phyloP scores from a whole-genome alignment of 2,329 filamentous ascomycete genomes.

The Penicillium sp. region DNA sequence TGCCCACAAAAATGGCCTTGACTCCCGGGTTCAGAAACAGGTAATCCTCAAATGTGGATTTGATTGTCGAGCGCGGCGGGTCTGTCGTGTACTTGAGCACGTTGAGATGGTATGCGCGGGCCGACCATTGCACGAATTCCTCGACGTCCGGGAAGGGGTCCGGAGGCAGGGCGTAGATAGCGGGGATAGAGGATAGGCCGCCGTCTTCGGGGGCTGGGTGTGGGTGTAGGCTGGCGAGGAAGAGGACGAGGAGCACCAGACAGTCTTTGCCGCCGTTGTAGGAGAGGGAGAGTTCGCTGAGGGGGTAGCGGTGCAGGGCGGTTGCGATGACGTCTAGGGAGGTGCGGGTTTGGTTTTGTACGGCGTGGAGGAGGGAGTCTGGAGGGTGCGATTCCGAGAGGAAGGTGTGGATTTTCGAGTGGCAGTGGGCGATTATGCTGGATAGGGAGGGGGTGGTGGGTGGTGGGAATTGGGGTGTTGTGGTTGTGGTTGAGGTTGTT shows the following conservation, averaged over 20 bases:
- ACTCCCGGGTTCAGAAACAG: constrained; percentile 48
- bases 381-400: constrained; percentile 52
- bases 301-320: constrained; percentile 66
- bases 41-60: constrained; percentile 69
- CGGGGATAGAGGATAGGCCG: constrained; percentile 59
- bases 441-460: too few species aligned
- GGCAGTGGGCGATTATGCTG: too few species aligned
- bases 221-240: constrained; percentile 56
- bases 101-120: constrained; percentile 62
- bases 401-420: constrained; percentile 59
- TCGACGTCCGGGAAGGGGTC: constrained; percentile 83
- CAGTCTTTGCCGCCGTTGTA: constrained; percentile 99
- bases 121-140: constrained; percentile 64
- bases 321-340: constrained; percentile 66
- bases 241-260: constrained; percentile 81
- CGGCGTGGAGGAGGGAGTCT: constrained; percentile 48
- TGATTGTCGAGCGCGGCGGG: constrained; percentile 54
- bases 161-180: constrained; percentile 78
- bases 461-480: too few species aligned
- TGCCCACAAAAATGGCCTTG: constrained; percentile 76
- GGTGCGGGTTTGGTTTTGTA: constrained; percentile 65
- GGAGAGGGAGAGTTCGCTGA: constrained; percentile 72
- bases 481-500: too few species aligned
- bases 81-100: constrained; percentile 62
- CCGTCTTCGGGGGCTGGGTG: background rate